Base-by-base conservation (phyloP, 192 early-diverging fungal genomes). In the Coemansia sp. region DNA sequence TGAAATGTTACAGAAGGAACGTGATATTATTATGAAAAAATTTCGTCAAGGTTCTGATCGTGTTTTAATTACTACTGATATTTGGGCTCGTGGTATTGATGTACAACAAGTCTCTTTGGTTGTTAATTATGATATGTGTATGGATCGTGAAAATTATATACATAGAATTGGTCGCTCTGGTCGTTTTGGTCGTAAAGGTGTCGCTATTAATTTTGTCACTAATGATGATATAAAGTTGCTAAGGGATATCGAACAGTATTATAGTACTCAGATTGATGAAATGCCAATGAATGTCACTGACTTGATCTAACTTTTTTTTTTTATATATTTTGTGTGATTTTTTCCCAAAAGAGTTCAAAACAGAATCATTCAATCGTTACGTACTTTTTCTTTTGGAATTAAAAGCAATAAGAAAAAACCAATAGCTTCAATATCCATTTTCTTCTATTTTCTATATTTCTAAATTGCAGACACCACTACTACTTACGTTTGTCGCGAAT, bases 161-260 rank as follows among this genome's bases (percentile, higher is more conserved):
- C 97, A 99, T 83, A 90, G 95, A 49, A 99, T 98, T 72, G 97
- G 97, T 85, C 90, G 97, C 65, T 92, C 90, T 18, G 97, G 97
- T 55, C 91, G 97, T 48, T 99, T 99, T 72, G 97, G 97, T 50
- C 88, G 96, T 68, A 99, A 98, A 84, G 97, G 97, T 85, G 95
- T 99, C 56, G 95, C 95, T 14, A 96, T 97, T 75, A 97, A 97
- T 81, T 97, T 98, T 90, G 95, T 96, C 32, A 96, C 89, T n/a
- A 85, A 86, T 62, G 95, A 98, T 21, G 97, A 98, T 70, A 80
- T 94, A 59, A 89, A 88, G 69, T 91, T 96, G 60, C 83, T 98
- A 22, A 87, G 95, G 32, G 97, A 99, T 68, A 97, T 99, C 65
- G 97, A 99, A 81, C 92, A 96, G 79, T 99, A 93, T 83, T 99